Conservation (phyloP, 139 green algal genomes). For the Picochlorum sp. region DNA sequence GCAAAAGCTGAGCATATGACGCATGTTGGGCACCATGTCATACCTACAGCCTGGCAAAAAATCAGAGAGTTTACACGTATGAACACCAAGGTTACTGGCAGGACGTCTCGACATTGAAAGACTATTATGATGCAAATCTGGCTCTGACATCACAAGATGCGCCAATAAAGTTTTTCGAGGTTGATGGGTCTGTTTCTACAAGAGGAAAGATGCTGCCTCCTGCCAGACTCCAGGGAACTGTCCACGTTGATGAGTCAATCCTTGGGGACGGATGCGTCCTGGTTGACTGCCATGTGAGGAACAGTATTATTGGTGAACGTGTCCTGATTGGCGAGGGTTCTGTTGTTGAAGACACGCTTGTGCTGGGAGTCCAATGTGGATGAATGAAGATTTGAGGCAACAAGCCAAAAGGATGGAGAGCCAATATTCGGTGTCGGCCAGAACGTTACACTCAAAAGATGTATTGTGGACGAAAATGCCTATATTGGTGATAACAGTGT, state of each 20-base stretch:
- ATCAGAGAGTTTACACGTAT: slow-evolving; percentile 58
- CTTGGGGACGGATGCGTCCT: slow-evolving; percentile 25
- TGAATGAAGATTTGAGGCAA: slow-evolving; percentile 24
- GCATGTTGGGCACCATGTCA: slow-evolving; percentile 74
- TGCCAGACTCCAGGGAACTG: slow-evolving; percentile 2
- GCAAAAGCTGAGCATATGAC: slow-evolving; percentile 31
- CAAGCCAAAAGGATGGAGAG: slow-evolving; percentile 17
- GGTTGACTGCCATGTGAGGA: slow-evolving; percentile 39
- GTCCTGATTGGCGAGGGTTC: slow-evolving; percentile 37
- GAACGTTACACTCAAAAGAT: slow-evolving; percentile 36
- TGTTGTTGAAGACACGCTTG: slow-evolving; percentile 50
- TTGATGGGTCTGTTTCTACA: slow-evolving; percentile 4
- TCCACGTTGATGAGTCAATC: slow-evolving; percentile 9
- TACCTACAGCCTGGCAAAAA: slow-evolving; percentile 60
- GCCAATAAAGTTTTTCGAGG: slow-evolving; percentile 5
- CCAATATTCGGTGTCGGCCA: slow-evolving; percentile 42
- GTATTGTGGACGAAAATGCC: slow-evolving; percentile 65
- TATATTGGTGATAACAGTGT: slow-evolving; percentile 47
- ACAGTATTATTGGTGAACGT: slow-evolving; percentile 60
- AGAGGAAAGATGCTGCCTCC: slow-evolving; percentile 15
- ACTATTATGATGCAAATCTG: slow-evolving; percentile 77
- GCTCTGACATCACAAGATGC: slow-evolving; percentile 30
- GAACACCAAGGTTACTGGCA: slow-evolving; percentile 67
- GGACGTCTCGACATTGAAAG: slow-evolving; percentile 44
- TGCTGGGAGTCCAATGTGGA: slow-evolving; percentile 68